Percentiles rank a stretch among this genome's conserved stretches.
Evolutionary conservation across 352 stramenopile species (phyloP).

Genomic region (Elongisporangium senticosum): DNA sequence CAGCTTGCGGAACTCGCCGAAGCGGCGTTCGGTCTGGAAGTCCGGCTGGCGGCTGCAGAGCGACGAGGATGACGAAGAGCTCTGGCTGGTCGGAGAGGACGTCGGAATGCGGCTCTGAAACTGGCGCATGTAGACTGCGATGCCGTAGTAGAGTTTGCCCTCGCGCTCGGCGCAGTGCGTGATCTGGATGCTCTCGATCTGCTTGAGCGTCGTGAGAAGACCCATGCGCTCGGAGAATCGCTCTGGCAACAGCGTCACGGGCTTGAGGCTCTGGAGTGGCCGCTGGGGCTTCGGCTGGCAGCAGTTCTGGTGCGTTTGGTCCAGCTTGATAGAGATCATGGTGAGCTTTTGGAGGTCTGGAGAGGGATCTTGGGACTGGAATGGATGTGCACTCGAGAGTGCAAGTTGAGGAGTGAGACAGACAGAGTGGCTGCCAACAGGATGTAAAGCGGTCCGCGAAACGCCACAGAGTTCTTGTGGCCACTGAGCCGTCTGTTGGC

Average conservation of each 20-base stretch:
- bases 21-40: constrained; percentile 32
- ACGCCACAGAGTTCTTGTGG: background rate
- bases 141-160: constrained; percentile 24
- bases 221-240: constrained; percentile 2
- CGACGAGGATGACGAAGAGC: constrained; percentile 7
- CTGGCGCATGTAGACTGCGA: constrained; percentile 42
- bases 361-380: background rate
- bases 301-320: background rate
- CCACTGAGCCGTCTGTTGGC: background rate
- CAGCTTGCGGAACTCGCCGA: constrained; percentile 34
- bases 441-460: background rate
- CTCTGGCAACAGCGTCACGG: constrained; percentile 7
- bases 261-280: constrained; percentile 1
- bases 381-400: background rate
- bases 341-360: constrained; percentile 1
- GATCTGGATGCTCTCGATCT: constrained; percentile 34
- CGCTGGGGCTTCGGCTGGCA: background rate
- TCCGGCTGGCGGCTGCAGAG: constrained; percentile 17
- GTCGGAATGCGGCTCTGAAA: constrained; percentile 39
- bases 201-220: constrained; percentile 12
- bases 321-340: constrained; percentile 1
- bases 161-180: constrained; percentile 24
- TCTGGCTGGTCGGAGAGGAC: constrained; percentile 9
- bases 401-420: background rate
- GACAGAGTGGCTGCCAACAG: background rate